Evolutionary conservation across 306 rosid species (phyloP).

Genomic region (Urtica urens): DNA sequence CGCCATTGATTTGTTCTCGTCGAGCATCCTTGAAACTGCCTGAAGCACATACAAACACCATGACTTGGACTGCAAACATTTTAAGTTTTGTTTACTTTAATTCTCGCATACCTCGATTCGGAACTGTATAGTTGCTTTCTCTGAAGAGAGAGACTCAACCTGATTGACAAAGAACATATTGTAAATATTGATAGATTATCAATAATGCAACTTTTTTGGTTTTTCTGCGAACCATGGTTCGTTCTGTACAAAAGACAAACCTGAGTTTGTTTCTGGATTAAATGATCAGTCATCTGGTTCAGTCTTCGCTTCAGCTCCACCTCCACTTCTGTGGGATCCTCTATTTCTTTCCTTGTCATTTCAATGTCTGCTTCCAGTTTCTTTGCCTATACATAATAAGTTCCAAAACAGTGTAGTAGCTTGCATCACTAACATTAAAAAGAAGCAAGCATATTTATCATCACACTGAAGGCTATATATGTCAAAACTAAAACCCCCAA

Average conservation of each 20-base stretch:
- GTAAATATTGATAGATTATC: neutral
- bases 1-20: conserved; percentile 42
- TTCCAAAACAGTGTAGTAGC: conserved; percentile 7
- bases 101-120: conserved; percentile 63
- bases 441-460: neutral
- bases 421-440: neutral
- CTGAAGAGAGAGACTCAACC: conserved; percentile 96
- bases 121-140: conserved; percentile 70
- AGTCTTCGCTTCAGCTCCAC: conserved; percentile 82
- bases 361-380: conserved; percentile 66
- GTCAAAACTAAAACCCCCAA: no score
- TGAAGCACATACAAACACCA: conserved; percentile 20
- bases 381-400: conserved; percentile 42
- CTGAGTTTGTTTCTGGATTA: conserved; percentile 93
- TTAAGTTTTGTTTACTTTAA: neutral
- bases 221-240: neutral
- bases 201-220: neutral
- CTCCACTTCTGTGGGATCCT: conserved; percentile 86
- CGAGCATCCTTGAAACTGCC: conserved; percentile 68
- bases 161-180: conserved; percentile 23
- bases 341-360: conserved; percentile 71
- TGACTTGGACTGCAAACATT: neutral
- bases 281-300: conserved; percentile 91
- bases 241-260: conserved; percentile 22
- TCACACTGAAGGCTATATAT: neutral